These are phyloP conservation scores for Magnusiomyces clavatus DNA, from an alignment of 1,139 yeast species.

Conservation along the genomic window DNA sequence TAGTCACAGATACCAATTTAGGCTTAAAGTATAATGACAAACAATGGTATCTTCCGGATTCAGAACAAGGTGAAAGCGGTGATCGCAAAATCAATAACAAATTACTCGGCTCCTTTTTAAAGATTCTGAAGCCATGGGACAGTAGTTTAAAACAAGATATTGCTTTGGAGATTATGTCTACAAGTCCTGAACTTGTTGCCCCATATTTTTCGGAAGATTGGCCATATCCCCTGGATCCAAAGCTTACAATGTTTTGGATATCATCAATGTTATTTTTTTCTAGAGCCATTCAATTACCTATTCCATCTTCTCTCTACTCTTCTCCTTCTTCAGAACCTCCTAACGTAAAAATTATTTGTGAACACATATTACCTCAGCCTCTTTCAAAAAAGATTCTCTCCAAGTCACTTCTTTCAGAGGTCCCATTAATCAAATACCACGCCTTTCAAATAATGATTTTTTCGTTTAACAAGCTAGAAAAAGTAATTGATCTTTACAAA, in stretches of 20 bases:
- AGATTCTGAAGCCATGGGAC: constrained; percentile 75
- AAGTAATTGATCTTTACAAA: constrained; percentile 35
- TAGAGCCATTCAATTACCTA: constrained; percentile 47
- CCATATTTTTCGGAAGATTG: constrained; percentile 53
- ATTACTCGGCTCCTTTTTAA: constrained; percentile 53
- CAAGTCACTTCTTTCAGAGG: constrained; percentile 49
- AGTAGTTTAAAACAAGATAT: constrained; percentile 54
- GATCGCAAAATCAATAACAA: constrained; percentile 40
- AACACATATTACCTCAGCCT: constrained; percentile 58
- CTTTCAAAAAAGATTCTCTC: constrained; percentile 51
- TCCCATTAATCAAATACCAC: constrained; percentile 56
- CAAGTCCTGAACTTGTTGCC: constrained; percentile 63
- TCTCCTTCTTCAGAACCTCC: constrained; percentile 22
- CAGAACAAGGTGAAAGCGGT: constrained; percentile 16
- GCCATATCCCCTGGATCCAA: constrained; percentile 58
- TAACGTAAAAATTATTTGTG: constrained; percentile 34
- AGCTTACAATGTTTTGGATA: constrained; percentile 73
- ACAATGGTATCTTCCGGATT: constrained; percentile 44
- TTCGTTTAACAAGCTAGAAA: constrained; percentile 45
- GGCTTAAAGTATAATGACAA: constrained; percentile 62
- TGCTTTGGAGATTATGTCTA: constrained; percentile 42
- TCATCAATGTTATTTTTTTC: constrained; percentile 60
- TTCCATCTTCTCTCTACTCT: constrained; percentile 35
- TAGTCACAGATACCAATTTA: constrained; percentile 44
- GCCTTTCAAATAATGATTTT: constrained; percentile 53